A percentile compares a stretch with the other conserved stretches of the same genome.
phyloP scores from a whole-genome alignment of 202 grass and related monocot species.

The Setaria italica region DNA sequence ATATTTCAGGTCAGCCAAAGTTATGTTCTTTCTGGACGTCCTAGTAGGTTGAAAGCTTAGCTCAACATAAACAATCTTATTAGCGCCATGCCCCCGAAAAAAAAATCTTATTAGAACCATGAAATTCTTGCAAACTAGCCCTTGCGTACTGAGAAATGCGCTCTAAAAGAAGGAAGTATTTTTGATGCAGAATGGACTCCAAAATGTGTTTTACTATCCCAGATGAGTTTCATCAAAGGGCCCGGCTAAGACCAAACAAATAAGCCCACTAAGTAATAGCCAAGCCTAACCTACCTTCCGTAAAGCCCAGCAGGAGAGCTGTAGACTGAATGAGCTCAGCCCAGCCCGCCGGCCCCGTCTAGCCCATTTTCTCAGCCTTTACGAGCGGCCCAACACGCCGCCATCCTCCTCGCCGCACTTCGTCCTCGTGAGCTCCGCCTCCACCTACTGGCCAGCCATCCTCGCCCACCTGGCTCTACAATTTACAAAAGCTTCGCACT shows the following conservation, averaged over 20 bases:
- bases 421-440: slow-evolving; percentile 57
- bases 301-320: no score
- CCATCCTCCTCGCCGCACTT: not conserved
- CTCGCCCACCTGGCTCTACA: not conserved
- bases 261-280: not conserved
- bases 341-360: not conserved
- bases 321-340: no score
- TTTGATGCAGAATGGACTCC: not conserved
- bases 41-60: not conserved
- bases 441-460: slow-evolving; percentile 43
- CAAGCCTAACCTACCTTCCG: no score
- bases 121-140: not conserved
- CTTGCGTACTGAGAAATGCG: not conserved
- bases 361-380: not conserved
- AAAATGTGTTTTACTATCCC: not conserved
- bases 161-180: not conserved
- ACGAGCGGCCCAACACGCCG: not conserved
- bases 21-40: not conserved
- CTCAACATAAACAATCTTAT: not conserved
- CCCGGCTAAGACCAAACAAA: not conserved
- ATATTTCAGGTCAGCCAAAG: no score
- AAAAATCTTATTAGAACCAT: no score
- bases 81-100: not conserved
- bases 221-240: not conserved
- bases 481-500: slow-evolving; percentile 47